Evolutionary conservation across 108 stramenopile species (phyloP), one percentile per base, ranked within the genome.

Genomic region (Asterionellopsis glacialis): DNA sequence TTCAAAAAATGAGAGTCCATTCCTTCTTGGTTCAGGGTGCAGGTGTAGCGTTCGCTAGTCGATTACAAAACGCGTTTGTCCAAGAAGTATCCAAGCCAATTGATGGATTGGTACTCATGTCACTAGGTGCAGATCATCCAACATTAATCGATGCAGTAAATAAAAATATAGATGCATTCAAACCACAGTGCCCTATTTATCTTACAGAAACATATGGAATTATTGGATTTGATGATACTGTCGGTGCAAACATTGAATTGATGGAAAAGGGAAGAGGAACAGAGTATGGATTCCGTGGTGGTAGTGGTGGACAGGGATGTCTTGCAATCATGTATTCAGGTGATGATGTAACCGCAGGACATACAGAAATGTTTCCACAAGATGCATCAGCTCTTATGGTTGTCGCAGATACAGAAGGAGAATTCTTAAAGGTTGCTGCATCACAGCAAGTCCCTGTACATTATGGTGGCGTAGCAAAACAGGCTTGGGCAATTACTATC

Each of bases 131-230:
- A n/a, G n/a, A n/a, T n/a, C n/a, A n/a, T n/a, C n/a, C n/a, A n/a
- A n/a, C n/a, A n/a, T n/a, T n/a, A n/a, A n/a, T n/a, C n/a, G n/a
- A n/a, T n/a, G n/a, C n/a, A n/a, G n/a, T n/a, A n/a, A n/a, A n/a
- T n/a, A n/a, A n/a, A n/a, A n/a, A n/a, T n/a, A n/a, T n/a, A n/a
- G n/a, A n/a, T n/a, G n/a, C n/a, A n/a, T n/a, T n/a, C n/a, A n/a
- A n/a, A n/a, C n/a, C n/a, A n/a, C n/a, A n/a, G n/a, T n/a, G n/a
- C n/a, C n/a, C n/a, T n/a, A n/a, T n/a, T n/a, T n/a, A n/a, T n/a
- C n/a, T n/a, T n/a, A n/a, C n/a, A n/a, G n/a, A n/a, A n/a, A 53
- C 51, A 26, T 53, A 53, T 15, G 51, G 51, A 13, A 53, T 53
- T 15, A 11, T 53, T 26, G 51, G 51, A 11, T 53, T 24, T 26